Evolutionary conservation across 495 filamentous ascomycete species (phyloP), one percentile per base, ranked within the genome.

Genomic region (Podospora comata): DNA sequence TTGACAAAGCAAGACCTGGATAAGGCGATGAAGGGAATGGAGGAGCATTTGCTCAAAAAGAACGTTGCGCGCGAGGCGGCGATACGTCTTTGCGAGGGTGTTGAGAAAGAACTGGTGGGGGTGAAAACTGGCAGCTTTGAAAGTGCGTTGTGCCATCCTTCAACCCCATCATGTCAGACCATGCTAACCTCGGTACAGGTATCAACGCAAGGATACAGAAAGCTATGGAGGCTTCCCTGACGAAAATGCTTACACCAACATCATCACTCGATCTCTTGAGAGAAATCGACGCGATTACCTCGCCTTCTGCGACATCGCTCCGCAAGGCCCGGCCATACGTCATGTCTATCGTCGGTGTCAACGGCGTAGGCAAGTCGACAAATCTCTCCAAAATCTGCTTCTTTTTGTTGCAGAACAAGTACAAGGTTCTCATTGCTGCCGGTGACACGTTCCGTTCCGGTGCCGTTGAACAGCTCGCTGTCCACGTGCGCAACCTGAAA

Each of bases 401-500:
- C 81, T 97, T 98, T 82, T 85, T 99, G 13, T 84, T 99, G 26
- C 96, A 99, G 77, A 98, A 99, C 81, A 91, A 93, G 75, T 96
- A 94, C 81, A 89, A 90, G 70, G 92, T 99, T n/a, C 85, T 99
- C 62, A 91, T 99, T 73, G 95, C 92, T 1, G 95, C 96, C 16
- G 96, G 91, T 72, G 95, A 99, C 78, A 99, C 95, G 11, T 99
- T 99, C 85, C 91, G 95, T 68, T 97, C 93, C 16, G 95, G 95
- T 60, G 95, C 95, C 23, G 95, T 99, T 60, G 95, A 99, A 81
- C 95, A 99, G 77, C 85, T 99, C 23, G 92, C 92, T 65, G 95
- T 97, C 32, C 95, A 99, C 71, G 94, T 92, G 19, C 86, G 91
- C 56, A 97, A 97, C 74, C 83, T 99, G 68, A 90, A 90, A 73